These are phyloP conservation scores for Akebia trifoliata DNA, from an alignment of 164 flowering plant genomes.

Conservation along the genomic window DNA sequence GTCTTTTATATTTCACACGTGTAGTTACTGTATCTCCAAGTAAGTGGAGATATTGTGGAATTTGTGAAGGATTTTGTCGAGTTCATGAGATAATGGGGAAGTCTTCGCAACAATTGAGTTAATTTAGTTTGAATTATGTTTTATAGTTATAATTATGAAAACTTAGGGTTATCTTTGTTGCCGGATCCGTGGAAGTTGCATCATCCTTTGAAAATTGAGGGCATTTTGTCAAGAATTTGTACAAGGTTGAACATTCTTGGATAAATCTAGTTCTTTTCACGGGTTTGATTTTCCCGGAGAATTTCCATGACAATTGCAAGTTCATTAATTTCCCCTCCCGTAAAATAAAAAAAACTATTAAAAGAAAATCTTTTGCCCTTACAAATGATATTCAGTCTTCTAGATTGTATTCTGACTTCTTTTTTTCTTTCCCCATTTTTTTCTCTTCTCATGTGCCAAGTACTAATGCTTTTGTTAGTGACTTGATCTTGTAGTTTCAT, in stretches of 20 bases:
- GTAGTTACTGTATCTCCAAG: neutral
- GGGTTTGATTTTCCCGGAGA: neutral
- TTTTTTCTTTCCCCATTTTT: too few relatives aligned
- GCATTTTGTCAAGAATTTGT: neutral
- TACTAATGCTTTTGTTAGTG: neutral
- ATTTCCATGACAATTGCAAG: neutral
- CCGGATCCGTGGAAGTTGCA: slow-evolving; percentile 1
- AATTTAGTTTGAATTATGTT: neutral
- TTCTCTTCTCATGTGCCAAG: neutral
- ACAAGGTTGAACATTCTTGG: neutral
- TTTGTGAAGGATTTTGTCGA: neutral
- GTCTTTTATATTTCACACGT: neutral
- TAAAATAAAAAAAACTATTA: neutral
- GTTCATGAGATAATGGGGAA: neutral
- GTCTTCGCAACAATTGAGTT: neutral
- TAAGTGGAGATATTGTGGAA: neutral
- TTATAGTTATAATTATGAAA: neutral
- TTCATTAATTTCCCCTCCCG: neutral
- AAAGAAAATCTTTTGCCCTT: neutral
- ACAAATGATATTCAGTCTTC: neutral
- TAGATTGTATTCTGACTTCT: neutral
- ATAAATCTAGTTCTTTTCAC: neutral
- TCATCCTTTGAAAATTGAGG: slow-evolving; percentile 2
- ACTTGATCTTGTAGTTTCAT: neutral
- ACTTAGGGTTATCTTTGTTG: neutral